phyloP scores from a whole-genome alignment of 192 early-diverging fungal genomes.

The Linnemannia exigua region DNA sequence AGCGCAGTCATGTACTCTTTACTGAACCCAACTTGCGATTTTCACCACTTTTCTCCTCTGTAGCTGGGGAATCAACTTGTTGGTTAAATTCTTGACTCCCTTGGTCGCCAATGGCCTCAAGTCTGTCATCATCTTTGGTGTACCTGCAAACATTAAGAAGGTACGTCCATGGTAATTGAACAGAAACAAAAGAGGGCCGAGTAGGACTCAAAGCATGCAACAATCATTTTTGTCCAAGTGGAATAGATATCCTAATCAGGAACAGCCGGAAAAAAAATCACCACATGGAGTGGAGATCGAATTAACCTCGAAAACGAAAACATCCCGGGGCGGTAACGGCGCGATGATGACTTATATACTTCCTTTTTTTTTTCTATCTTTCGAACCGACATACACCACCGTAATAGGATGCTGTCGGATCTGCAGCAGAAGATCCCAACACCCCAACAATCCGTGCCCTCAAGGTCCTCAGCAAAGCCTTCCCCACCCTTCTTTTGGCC shows the following conservation, averaged over 20 bases:
- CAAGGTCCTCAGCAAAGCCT: slow-evolving; percentile 79
- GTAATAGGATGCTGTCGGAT: slow-evolving; percentile 79
- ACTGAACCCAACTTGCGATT: neutral
- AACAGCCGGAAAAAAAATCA: slow-evolving; percentile 3
- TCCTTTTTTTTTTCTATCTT: neutral
- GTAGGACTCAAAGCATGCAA: neutral
- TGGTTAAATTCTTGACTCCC: slow-evolving; percentile 82
- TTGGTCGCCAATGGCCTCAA: slow-evolving; percentile 90
- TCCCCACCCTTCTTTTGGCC: slow-evolving; percentile 86
- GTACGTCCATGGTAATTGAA: slow-evolving; percentile 30
- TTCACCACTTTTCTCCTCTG: neutral
- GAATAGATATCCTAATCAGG: slow-evolving; percentile 1
- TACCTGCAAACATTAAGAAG: slow-evolving; percentile 79
- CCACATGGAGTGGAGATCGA: neutral
- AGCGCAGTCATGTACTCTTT: neutral
- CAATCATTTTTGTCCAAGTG: neutral
- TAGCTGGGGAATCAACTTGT: slow-evolving; percentile 81
- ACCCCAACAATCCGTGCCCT: slow-evolving; percentile 91
- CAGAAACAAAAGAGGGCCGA: too few relatives aligned
- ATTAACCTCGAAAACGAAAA: neutral
- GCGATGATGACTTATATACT: neutral
- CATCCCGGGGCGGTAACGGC: neutral
- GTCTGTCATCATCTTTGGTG: slow-evolving; percentile 94
- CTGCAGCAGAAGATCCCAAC: slow-evolving; percentile 84
- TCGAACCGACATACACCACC: neutral